Base-by-base conservation (phyloP, 768 basidiomycete species). In the Tylopilus rubrobrunneus region DNA sequence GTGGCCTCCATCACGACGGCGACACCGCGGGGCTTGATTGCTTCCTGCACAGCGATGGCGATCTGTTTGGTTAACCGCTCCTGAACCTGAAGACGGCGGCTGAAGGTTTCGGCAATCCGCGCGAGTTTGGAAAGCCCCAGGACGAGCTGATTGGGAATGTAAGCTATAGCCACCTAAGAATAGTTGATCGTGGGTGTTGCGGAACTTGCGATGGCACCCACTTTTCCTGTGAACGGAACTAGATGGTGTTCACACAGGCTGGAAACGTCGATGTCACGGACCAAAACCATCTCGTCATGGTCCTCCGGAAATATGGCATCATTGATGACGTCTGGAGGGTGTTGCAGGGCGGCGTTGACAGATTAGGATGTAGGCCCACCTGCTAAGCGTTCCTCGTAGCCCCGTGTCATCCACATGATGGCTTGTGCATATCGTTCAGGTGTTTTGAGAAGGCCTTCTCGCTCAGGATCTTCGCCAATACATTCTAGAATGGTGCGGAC, bases 1-100 rank as follows among this genome's bases (percentile, higher is more conserved):
- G 90, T 91, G 56, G 95, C 95, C 73, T 99, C 96, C 89, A 99
- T 98, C 46, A 99, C 97, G 58, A 99, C 97, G 8, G 97, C 97
- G 37, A 99, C 97, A 43, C 97, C 97, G 63, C 92, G 84, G 47
- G 97, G 97, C 69, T 92, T 87, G 63, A 99, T 98, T 17, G 97
- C 97, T 71, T 99, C 96, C 71, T 97, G 91, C 7, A 99, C 89
- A n/a, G 96, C 93, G 49, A 97, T 82, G 8, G 97, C 97, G 54
- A 99, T 92, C 73, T 99, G 97, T 69, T 92, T 94, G 40, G 97
- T 98, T 44, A 99, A 77, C 31, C 97, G 86, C 73, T 99, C 97
- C 74, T 99, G 97, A 15, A 99, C 95, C 68, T 98, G 97, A 27
- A 99, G 78, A 51, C 97, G 83, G 25, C 97, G 84, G 60, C 91